Base-by-base conservation (phyloP, 2,329 filamentous ascomycete species). In the Allantophomopsis lycopodina region DNA sequence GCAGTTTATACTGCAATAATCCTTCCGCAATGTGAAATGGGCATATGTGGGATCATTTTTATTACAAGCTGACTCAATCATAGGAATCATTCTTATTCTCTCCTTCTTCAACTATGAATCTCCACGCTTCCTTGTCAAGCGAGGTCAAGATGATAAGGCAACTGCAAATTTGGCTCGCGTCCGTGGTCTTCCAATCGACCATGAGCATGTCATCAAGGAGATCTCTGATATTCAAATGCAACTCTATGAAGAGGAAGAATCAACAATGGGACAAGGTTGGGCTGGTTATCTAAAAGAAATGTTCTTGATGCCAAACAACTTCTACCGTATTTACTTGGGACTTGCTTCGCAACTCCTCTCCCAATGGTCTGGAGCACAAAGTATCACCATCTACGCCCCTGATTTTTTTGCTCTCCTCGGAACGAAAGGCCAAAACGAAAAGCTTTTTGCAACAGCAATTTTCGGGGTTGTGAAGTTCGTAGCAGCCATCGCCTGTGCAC, bases 391-490 rank as follows among this genome's bases (percentile, higher is more conserved):
- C 13, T 88, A 88, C 52, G 82, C 83, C 0, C 73, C 78, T 0
- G 72, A 85, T 44, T 72, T 87, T 39, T 88, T 89, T 57, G 66
- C 64, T 7, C 68, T 87, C 42, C 69, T 88, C 32, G 83, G 83
- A 4, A 74, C 82, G 36, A 73, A 68, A 1, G 81, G 82, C 7
- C 68, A 69, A 35, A 69, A 77, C 35, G 78, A 85, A 56, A 75
- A 75, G 40, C 70, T 87, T 0, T 74, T 87, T 31, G 73, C 83
- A 12, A 87, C 80, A 0, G 81, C 74, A 3, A 73, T 89, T 38
- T 86, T 88, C 40, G 83, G 83, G 34, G 71, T 86, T 38, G 66
- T 86, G 49, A 88, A 88, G 53, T 71, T 88, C 40, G 55, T 73
- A 6, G 69, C 78, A 0, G 73, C 79, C 12, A 54, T 87, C 23